Evolutionary conservation across 176 grass and related monocot genomes (phyloP).

Genomic region (Avena atlantica): DNA sequence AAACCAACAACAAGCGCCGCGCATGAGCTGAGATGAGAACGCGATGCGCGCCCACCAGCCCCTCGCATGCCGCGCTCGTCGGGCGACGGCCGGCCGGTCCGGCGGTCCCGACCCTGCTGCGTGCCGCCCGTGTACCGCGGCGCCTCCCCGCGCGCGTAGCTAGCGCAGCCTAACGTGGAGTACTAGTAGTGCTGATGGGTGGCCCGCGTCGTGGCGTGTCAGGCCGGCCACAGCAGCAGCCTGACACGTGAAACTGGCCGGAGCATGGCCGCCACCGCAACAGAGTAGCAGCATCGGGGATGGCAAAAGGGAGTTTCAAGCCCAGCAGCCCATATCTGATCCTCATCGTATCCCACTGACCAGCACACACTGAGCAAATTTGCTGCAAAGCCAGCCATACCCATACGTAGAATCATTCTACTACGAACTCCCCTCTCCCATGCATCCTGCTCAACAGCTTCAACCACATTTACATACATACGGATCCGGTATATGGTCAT

Average conservation of each 20-base stretch:
- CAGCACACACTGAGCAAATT: background rate
- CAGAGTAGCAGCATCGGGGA: slow-evolving; percentile 50
- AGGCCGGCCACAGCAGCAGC: no score
- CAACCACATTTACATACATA: background rate
- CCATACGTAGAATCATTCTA: background rate
- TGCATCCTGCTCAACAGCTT: background rate
- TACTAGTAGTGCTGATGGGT: background rate
- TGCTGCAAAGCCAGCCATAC: background rate
- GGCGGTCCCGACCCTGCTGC: background rate
- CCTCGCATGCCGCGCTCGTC: background rate
- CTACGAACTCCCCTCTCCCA: background rate
- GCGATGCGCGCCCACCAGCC: background rate
- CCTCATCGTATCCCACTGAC: background rate
- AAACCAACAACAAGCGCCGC: background rate
- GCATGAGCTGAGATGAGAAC: background rate
- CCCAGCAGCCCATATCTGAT: background rate
- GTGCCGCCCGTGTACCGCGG: background rate
- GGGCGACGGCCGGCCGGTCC: background rate
- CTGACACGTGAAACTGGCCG: background rate
- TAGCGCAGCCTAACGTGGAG: background rate
- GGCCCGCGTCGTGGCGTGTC: background rate
- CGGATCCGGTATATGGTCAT: background rate
- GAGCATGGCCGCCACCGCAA: background rate
- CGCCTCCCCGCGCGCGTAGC: background rate
- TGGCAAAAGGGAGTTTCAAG: background rate